phyloP scores from a whole-genome alignment of 2,329 filamentous ascomycete genomes.

The Ambrosiella beaveri region DNA sequence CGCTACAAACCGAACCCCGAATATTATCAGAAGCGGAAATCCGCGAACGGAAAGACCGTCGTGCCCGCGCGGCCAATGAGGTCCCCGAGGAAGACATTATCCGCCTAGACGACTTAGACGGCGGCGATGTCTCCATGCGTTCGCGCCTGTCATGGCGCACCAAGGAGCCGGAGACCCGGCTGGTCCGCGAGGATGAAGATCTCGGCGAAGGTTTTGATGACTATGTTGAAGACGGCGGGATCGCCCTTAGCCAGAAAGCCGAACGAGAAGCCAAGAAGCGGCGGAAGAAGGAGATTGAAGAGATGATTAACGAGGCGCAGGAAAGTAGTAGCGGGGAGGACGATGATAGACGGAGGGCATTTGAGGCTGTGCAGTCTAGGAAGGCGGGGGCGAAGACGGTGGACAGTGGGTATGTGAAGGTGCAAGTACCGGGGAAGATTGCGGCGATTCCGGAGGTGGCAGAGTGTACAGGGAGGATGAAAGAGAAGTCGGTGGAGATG shows the following conservation, averaged over 20 bases:
- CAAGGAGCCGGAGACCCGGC: constrained; percentile 52
- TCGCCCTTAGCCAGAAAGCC: constrained; percentile 62
- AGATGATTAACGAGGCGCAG: constrained; percentile 67
- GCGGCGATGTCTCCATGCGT: constrained; percentile 15
- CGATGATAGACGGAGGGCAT: constrained; percentile 58
- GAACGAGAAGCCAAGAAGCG: constrained; percentile 52
- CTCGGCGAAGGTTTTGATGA: constrained; percentile 86
- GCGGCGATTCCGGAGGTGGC: constrained; percentile 53
- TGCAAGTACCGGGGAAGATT: constrained; percentile 7
- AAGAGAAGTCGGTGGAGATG: constrained; percentile 43
- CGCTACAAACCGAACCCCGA: constrained; percentile 21
- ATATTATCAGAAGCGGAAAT: constrained; percentile 79
- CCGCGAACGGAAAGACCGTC: constrained; percentile 73
- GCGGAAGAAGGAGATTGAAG: constrained; percentile 62
- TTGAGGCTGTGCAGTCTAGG: constrained; percentile 71
- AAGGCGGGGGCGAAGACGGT: constrained; percentile 35
- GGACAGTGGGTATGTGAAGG: constrained; percentile 15
- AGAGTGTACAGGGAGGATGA: constrained; percentile 47
- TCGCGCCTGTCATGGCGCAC: constrained; percentile 19
- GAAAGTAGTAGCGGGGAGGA: constrained; percentile 51
- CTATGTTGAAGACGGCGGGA: constrained; percentile 68
- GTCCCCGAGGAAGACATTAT: constrained; percentile 40
- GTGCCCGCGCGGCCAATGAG: constrained; percentile 57
- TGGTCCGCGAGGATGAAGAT: constrained; percentile 78
- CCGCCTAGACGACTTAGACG: constrained; percentile 32